These are phyloP conservation scores for Sporodiniella umbellata DNA, from an alignment of 371 early-diverging fungal genomes.

Conservation along the genomic window DNA sequence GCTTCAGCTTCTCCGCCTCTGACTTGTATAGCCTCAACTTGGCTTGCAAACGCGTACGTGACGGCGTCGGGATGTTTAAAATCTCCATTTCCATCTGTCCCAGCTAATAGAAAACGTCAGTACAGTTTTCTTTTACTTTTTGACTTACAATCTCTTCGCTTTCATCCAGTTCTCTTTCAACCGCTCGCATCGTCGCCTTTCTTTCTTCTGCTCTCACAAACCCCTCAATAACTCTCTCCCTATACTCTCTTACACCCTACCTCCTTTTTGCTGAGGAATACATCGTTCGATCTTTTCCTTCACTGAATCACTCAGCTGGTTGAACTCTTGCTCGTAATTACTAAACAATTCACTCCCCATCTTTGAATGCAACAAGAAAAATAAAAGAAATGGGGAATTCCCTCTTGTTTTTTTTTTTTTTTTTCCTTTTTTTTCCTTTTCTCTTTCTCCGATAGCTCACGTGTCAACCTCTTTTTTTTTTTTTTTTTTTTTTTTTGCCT, in stretches of 20 bases:
- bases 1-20: conserved; percentile 71
- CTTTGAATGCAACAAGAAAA: not conserved
- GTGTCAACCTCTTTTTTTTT: conserved; percentile 2
- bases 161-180: conserved; percentile 88
- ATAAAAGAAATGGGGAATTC: conserved; percentile 1
- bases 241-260: conserved; percentile 18
- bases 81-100: conserved; percentile 93
- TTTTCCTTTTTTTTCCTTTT: not conserved
- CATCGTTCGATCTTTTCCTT: conserved; percentile 56
- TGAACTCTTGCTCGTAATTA: conserved; percentile 86
- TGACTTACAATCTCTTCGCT: conserved; percentile 80
- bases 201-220: conserved; percentile 53
- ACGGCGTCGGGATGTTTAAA: conserved; percentile 65
- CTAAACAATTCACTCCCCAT: conserved; percentile 65
- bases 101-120: conserved; percentile 47
- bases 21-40: conserved; percentile 72
- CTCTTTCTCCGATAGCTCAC: conserved; percentile 1
- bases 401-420: not conserved
- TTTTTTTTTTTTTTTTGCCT: not conserved
- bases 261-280: conserved; percentile 61
- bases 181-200: conserved; percentile 70
- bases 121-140: not conserved
- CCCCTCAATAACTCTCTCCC: too few species aligned
- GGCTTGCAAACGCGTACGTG: conserved; percentile 68
- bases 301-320: conserved; percentile 60